A percentile compares a stretch with the other conserved stretches of the same genome.
phyloP scores from a whole-genome alignment of 2,329 filamentous ascomycete genomes.

The Aspergillus clavatus region DNA sequence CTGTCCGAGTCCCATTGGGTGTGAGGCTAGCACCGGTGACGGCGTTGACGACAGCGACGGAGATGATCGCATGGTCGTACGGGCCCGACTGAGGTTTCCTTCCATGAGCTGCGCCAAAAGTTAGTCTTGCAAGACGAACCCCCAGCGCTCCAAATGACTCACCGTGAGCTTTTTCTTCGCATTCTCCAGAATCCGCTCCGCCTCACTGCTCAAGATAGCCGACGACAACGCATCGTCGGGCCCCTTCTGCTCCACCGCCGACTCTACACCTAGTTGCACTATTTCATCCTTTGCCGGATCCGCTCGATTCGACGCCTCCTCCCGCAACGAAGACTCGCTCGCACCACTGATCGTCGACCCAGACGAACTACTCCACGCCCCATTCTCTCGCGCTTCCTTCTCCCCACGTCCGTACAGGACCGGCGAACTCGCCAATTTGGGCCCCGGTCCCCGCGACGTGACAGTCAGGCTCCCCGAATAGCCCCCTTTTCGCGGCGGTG shows the following conservation, averaged over 20 bases:
- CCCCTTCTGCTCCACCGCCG: conserved; percentile 35
- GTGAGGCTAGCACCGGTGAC: conserved; percentile 31
- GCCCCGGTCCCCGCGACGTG: conserved; percentile 8
- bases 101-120: conserved; percentile 70
- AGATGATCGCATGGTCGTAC: conserved; percentile 58
- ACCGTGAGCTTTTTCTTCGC: conserved; percentile 86
- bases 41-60: conserved; percentile 48
- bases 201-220: conserved; percentile 70
- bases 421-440: conserved; percentile 15
- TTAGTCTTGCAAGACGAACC: conserved; percentile 11
- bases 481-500: conserved; percentile 15
- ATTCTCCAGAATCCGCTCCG: conserved; percentile 86
- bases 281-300: conserved; percentile 3
- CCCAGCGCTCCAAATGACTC: conserved; percentile 35
- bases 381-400: conserved; percentile 50
- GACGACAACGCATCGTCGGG: conserved; percentile 65
- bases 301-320: conserved; percentile 8
- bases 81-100: conserved; percentile 76
- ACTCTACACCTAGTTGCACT: conserved; percentile 27
- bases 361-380: conserved; percentile 31
- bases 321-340: conserved; percentile 21
- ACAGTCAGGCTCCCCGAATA: conserved; percentile 5
- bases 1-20: conserved; percentile 33
- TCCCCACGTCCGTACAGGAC: conserved; percentile 45
- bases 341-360: conserved; percentile 35